Percentiles rank a stretch among this genome's conserved stretches.
phyloP scores from a whole-genome alignment of 352 stramenopile species.

The Pythium phragmitis region DNA sequence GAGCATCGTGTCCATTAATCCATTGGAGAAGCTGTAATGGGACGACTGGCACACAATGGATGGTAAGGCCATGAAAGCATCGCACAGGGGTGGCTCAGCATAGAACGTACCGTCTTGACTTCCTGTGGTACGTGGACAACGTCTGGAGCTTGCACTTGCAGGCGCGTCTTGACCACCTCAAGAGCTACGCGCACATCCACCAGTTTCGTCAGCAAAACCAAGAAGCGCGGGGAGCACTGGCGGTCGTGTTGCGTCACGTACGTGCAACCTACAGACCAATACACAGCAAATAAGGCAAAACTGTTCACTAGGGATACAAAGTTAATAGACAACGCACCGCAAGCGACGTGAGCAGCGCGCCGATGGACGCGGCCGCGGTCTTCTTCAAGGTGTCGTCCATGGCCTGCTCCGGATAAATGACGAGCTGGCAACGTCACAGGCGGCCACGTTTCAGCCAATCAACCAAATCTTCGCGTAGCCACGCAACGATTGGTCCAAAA shows the following conservation, averaged over 20 bases:
- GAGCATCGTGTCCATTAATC: conserved; percentile 81
- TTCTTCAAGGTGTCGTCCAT: conserved; percentile 78
- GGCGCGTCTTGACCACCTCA: conserved; percentile 83
- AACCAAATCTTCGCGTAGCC: background rate
- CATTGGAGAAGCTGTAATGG: conserved; percentile 80
- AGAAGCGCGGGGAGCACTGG: background rate
- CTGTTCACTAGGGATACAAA: background rate
- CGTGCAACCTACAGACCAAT: conserved; percentile 51
- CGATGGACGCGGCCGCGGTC: conserved; percentile 54
- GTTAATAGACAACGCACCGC: conserved; percentile 27
- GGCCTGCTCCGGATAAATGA: background rate
- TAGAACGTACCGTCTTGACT: conserved; percentile 41
- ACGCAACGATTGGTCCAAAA: conserved; percentile 1
- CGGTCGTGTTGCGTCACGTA: conserved; percentile 30
- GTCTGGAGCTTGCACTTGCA: conserved; percentile 71
- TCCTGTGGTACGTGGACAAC: conserved; percentile 47
- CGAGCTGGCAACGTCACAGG: conserved; percentile 1
- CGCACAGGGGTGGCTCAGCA: background rate
- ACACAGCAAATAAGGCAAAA: conserved; percentile 6
- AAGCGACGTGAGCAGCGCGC: conserved; percentile 66
- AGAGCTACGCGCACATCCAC: conserved; percentile 40
- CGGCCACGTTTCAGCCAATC: conserved; percentile 5
- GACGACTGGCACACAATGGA: conserved; percentile 37
- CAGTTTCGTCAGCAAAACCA: background rate
- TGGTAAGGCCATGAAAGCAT: background rate